Evolutionary conservation across 1,284 basidiomycete genomes (phyloP).

Genomic region (Sanghuangporus weigelae): DNA sequence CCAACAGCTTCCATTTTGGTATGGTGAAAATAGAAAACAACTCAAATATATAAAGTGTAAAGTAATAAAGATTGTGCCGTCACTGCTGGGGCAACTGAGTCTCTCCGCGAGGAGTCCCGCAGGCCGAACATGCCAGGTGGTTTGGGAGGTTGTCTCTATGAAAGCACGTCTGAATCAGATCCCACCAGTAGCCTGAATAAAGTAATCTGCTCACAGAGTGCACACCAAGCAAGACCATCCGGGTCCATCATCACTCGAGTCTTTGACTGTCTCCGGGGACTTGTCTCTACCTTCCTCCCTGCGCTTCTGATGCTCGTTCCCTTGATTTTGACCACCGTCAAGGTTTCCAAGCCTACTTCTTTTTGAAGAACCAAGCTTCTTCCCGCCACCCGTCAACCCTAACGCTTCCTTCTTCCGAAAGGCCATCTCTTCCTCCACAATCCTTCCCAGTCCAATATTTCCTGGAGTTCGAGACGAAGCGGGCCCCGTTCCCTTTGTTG

Average conservation of each 20-base stretch:
- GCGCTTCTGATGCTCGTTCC: background rate
- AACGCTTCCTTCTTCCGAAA: constrained; percentile 43
- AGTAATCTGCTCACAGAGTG: constrained; percentile 55
- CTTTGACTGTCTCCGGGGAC: background rate
- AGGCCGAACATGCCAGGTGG: constrained; percentile 50
- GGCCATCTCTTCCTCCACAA: constrained; percentile 43
- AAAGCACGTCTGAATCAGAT: background rate
- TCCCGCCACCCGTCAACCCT: constrained; percentile 25
- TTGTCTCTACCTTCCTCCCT: background rate
- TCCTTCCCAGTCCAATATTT: constrained; percentile 29
- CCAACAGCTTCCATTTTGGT: background rate
- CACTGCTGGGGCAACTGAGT: background rate
- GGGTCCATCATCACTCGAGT: background rate
- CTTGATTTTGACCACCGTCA: background rate
- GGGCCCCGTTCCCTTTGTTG: background rate
- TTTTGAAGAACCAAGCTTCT: constrained; percentile 17
- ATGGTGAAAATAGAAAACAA: background rate
- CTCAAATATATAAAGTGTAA: background rate
- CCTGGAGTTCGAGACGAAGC: background rate
- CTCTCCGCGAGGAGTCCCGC: constrained; percentile 34
- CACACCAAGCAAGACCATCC: constrained; percentile 49
- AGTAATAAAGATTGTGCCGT: background rate
- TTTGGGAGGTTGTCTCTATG: constrained; percentile 40
- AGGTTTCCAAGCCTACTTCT: background rate
- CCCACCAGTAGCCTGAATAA: background rate